Percentiles rank a stretch among this genome's conserved stretches.
Evolutionary conservation across 768 basidiomycete genomes (phyloP).

Genomic region (Boletus pseudo-olivaceus): DNA sequence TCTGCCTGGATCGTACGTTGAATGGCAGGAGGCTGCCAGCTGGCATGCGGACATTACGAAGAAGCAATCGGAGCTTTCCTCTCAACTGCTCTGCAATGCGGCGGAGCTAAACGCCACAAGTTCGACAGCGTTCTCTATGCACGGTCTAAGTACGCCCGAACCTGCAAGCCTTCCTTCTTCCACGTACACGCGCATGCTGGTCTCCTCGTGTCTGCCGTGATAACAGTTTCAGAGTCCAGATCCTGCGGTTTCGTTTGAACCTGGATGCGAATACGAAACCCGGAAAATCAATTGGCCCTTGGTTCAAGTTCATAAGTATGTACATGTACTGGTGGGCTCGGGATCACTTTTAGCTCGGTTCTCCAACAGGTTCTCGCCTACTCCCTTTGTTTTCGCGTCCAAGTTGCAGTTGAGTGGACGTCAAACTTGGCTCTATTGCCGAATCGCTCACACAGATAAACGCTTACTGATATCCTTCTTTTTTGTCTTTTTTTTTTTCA

Average conservation of each 20-base stretch:
- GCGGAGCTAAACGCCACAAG: background rate
- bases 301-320: background rate
- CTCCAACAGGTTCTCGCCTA: background rate
- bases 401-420: background rate
- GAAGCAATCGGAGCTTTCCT: background rate
- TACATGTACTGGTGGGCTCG: background rate
- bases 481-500: background rate
- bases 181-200: slow-evolving; percentile 8
- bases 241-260: background rate
- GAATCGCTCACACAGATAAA: background rate
- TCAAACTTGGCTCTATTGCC: background rate
- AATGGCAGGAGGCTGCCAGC: background rate
- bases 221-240: background rate
- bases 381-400: background rate
- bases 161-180: background rate
- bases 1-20: background rate
- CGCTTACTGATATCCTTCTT: background rate
- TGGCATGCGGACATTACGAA: background rate
- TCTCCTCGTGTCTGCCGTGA: slow-evolving; percentile 10
- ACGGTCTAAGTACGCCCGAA: background rate
- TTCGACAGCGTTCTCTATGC: background rate
- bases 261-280: background rate
- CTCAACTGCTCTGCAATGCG: background rate
- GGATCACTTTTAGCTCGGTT: background rate
- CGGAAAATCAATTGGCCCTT: background rate